Base-by-base conservation (phyloP, 371 early-diverging fungal genomes). In the Conidiobolus incongruus region DNA sequence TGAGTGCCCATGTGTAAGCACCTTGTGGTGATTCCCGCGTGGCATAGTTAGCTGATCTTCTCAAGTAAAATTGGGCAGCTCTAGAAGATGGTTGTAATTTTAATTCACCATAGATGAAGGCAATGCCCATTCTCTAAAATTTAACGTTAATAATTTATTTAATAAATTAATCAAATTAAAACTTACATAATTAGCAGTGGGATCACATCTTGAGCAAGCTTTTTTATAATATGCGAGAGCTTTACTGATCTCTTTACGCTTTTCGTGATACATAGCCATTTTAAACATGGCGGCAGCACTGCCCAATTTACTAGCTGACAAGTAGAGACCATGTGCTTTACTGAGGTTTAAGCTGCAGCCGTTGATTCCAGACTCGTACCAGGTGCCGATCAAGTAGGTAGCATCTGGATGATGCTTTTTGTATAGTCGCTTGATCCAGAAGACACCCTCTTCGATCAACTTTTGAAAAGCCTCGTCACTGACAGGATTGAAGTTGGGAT, bases 381-480 rank as follows among this genome's bases (percentile, higher is more conserved):
- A 79, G 2, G 54, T 52, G 12, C 74, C 81, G 15, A 61, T 60
- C 28, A 72, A 62, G 47, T 62, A 81, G 39, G 68, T 66, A 0
- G 81, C 81, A 49, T 76, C 79, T 1, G 67, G 56, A 44, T 68
- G 62, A 32, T 72, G 63, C 46, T 69, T 64, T 50, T 72, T 70
- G 26, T 71, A 72, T 12, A 80, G 57, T 30, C 62, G 60, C 41
- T 72, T 64, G 36, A 77, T 66, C 81, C 76, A 77, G 49, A 74
- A 72, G 2, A 72, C 51, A 0, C 71, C 78, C 53, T 79, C 80
- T n/a, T n/a, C n/a, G n/a, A n/a, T n/a, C n/a, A n/a, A n/a, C n/a
- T n/a, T n/a, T n/a, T n/a, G n/a, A n/a, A n/a, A n/a, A n/a, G n/a
- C n/a, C n/a, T n/a, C n/a, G n/a, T n/a, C n/a, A n/a, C n/a, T n/a